phyloP scores from a whole-genome alignment of 768 basidiomycete species.

The Cyathus striatus region DNA sequence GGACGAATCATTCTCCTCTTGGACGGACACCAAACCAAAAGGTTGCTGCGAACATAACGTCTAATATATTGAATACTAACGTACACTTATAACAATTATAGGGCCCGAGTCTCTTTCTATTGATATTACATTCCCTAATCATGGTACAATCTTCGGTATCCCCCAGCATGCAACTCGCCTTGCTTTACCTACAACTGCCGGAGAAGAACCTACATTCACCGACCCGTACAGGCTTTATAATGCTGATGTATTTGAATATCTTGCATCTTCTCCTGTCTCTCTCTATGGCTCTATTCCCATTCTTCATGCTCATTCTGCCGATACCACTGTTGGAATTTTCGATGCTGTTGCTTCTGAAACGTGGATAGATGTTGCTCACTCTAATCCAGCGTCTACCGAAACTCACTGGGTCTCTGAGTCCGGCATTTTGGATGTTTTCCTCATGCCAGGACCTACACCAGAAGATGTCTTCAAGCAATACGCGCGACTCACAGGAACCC shows the following conservation, averaged over 20 bases:
- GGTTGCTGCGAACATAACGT: slow-evolving; percentile 40
- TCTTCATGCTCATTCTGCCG: slow-evolving; percentile 87
- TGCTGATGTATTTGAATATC: slow-evolving; percentile 94
- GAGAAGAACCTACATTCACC: slow-evolving; percentile 67
- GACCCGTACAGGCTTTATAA: slow-evolving; percentile 97
- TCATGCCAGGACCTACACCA: slow-evolving; percentile 89
- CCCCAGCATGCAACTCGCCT: slow-evolving; percentile 93
- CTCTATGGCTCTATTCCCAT: slow-evolving; percentile 91
- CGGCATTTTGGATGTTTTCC: slow-evolving; percentile 90
- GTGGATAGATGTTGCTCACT: slow-evolving; percentile 87
- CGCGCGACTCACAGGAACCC: slow-evolving; percentile 75
- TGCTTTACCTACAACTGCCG: slow-evolving; percentile 83
- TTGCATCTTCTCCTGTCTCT: slow-evolving; percentile 70
- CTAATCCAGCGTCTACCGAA: slow-evolving; percentile 60
- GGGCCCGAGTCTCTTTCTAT: slow-evolving; percentile 93
- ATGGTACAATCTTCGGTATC: slow-evolving; percentile 90
- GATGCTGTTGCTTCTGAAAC: slow-evolving; percentile 87
- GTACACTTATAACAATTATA: no score
- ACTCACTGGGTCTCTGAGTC: slow-evolving; percentile 99
- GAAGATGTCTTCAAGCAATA: slow-evolving; percentile 84
- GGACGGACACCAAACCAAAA: slow-evolving; percentile 95
- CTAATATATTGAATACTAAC: slow-evolving; percentile 1
- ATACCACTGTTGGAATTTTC: slow-evolving; percentile 88
- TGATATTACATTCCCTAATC: slow-evolving; percentile 91
- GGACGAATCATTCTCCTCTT: slow-evolving; percentile 83